Conservation (phyloP, 768 basidiomycete species). For the Lepiota brunneoincarnata region DNA sequence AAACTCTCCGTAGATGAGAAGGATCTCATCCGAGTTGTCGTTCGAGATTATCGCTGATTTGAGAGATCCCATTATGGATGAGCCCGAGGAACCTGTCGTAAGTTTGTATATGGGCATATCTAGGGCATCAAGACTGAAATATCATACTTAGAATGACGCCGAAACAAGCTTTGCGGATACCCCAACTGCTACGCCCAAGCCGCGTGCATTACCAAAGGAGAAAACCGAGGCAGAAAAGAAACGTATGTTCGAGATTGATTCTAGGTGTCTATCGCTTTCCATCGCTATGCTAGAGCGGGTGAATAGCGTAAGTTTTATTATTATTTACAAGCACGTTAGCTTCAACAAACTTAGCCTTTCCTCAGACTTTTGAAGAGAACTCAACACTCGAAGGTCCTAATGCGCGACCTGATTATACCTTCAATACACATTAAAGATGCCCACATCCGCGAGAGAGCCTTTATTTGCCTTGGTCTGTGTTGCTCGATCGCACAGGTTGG, state of each 20-base stretch:
- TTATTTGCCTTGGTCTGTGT: conserved; percentile 78
- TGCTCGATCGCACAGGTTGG: conserved; percentile 78
- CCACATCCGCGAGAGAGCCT: conserved; percentile 74
- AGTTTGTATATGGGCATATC: not conserved
- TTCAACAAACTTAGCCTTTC: conserved; percentile 20
- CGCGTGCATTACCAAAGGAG: conserved; percentile 26
- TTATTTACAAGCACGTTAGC: not conserved
- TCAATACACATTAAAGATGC: conserved; percentile 88
- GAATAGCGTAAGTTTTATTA: conserved; percentile 64
- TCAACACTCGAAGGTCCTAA: conserved; percentile 79
- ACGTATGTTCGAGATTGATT: conserved; percentile 35
- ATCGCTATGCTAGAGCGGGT: conserved; percentile 90
- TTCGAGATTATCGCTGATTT: conserved; percentile 86
- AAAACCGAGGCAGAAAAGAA: conserved; percentile 58
- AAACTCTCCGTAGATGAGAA: conserved; percentile 70
- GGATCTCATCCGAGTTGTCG: conserved; percentile 84
- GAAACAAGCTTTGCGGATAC: conserved; percentile 28
- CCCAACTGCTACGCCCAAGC: conserved; percentile 20
- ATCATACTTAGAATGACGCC: conserved; percentile 12
- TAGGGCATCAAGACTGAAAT: not conserved
- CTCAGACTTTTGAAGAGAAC: conserved; percentile 71
- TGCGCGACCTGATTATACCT: conserved; percentile 86
- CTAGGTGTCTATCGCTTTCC: conserved; percentile 80
- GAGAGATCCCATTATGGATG: conserved; percentile 48
- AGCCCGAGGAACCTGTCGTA: conserved; percentile 17